Percentiles rank a stretch among this genome's conserved stretches.
These are phyloP conservation scores for Deinandra increscens DNA, from an alignment of 129 eudicot species.

Conservation along the genomic window DNA sequence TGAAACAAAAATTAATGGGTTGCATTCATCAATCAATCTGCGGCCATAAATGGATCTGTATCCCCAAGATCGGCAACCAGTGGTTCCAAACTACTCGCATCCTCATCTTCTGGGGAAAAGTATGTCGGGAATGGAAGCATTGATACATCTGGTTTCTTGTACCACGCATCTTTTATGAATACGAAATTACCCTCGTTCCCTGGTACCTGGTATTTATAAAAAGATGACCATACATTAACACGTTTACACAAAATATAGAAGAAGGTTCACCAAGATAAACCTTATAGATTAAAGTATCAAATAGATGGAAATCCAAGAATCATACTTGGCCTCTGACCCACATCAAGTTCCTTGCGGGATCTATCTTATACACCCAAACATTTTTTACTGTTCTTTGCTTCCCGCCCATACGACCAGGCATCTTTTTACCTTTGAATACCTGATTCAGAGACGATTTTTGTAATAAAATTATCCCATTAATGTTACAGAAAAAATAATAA, in stretches of 20 bases:
- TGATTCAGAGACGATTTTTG: conserved; percentile 20
- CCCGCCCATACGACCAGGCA: conserved; percentile 99
- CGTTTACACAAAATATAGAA: no score
- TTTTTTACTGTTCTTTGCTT: conserved; percentile 82
- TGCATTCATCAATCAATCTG: conserved; percentile 60
- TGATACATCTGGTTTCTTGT: conserved; percentile 75
- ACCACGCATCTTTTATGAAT: conserved; percentile 80
- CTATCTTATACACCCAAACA: conserved; percentile 96
- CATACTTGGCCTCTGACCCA: conserved; percentile 98
- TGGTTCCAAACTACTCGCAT: conserved; percentile 52
- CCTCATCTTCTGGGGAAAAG: conserved; percentile 76
- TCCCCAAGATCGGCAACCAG: conserved; percentile 93
- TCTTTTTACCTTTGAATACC: conserved; percentile 93
- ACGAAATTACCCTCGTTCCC: conserved; percentile 89
- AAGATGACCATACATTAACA: background rate
- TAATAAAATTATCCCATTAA: background rate
- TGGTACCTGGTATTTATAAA: conserved; percentile 56
- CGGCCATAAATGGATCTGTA: conserved; percentile 91
- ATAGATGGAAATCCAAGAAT: conserved; percentile 15
- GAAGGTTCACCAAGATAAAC: background rate
- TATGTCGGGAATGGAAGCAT: conserved; percentile 85
- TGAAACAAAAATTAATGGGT: background rate
- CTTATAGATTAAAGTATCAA: background rate
- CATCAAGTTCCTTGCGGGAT: conserved; percentile 88
- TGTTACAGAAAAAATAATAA: background rate